phyloP scores from a whole-genome alignment of 768 basidiomycete species.

The Paxillus rubicundulus region DNA sequence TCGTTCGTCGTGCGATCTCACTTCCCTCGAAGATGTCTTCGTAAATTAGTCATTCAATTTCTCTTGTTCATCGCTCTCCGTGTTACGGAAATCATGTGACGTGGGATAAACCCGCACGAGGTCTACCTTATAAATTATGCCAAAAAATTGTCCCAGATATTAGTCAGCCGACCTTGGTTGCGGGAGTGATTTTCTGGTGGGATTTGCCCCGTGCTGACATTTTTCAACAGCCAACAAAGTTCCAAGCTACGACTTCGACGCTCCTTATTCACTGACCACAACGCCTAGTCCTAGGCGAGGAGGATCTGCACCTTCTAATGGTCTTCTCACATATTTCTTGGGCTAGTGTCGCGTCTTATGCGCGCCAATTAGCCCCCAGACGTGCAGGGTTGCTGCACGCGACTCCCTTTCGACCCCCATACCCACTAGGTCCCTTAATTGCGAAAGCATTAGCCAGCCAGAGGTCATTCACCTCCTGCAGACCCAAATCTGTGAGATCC shows the following conservation, averaged over 20 bases:
- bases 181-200: neutral
- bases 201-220: neutral
- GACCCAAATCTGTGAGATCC: conserved; percentile 22
- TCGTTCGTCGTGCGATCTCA: no score
- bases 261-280: conserved; percentile 1
- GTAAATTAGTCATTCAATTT: no score
- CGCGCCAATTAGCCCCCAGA: conserved; percentile 10
- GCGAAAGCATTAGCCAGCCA: conserved; percentile 9
- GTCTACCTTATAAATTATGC: neutral
- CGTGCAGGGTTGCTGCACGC: conserved; percentile 10
- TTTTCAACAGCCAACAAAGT: neutral
- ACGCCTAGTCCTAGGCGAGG: conserved; percentile 10
- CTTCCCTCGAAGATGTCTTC: no score
- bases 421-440: conserved; percentile 3
- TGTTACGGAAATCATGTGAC: no score
- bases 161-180: neutral
- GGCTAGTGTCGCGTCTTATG: conserved; percentile 10
- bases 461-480: conserved; percentile 29
- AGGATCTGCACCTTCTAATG: conserved; percentile 23
- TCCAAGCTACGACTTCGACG: neutral
- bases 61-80: no score
- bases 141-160: neutral
- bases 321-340: conserved; percentile 19
- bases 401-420: conserved; percentile 8
- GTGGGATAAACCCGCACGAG: no score